Base-by-base conservation (phyloP, 306 rosid species). In the Sophora flavescens region DNA sequence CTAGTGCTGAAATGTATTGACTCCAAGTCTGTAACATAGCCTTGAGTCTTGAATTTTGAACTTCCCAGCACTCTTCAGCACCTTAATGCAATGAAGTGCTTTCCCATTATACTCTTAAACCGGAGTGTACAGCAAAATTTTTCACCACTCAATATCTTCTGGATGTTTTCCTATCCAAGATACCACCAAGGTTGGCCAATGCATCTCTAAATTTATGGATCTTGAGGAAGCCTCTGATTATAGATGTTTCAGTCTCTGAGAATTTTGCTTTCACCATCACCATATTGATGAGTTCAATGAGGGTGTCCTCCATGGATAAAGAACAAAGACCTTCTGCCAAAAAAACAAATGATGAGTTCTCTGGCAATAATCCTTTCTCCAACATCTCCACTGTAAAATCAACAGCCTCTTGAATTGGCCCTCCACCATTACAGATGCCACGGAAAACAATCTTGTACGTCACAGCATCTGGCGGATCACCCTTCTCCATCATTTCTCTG, bases 351-450 rank as follows among this genome's bases (percentile, higher is more conserved):
- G 97, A 85, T 14, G 89, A 70, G 75, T 85, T 75, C 69, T 92
- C 97, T 0, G 98, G 98, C 71, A 92, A 45, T 13, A 67, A 58
- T 32, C 96, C 97, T 72, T 78, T 88, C 65, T 83, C 97, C 74
- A 85, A 79, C 96, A 92, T 92, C 86, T 95, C 98, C 61, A 86
- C 59, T 0, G 83, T 82, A 63, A 95, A 95, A 79, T 95, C 92
- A 74, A 90, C 92, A 12, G 97, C 96, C 80, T 95, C 97, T 66
- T 87, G 83, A 47, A 92, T 92, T 1, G 96, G 87, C 47, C 98
- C 97, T 67, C 98, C 97, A 13, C 98, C 90, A 17, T 89, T 92
- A 82, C 97, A 92, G 39, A 95, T 93, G 65, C 98, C 97, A 8
- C 97, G 88, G 70, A 89, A 89, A 78, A 90, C 89, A 82, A 89